Evolutionary conservation across 2,329 filamentous ascomycete species (phyloP), one percentile per base, ranked within the genome.

Genomic region (Fusarium keratoplasticum): DNA sequence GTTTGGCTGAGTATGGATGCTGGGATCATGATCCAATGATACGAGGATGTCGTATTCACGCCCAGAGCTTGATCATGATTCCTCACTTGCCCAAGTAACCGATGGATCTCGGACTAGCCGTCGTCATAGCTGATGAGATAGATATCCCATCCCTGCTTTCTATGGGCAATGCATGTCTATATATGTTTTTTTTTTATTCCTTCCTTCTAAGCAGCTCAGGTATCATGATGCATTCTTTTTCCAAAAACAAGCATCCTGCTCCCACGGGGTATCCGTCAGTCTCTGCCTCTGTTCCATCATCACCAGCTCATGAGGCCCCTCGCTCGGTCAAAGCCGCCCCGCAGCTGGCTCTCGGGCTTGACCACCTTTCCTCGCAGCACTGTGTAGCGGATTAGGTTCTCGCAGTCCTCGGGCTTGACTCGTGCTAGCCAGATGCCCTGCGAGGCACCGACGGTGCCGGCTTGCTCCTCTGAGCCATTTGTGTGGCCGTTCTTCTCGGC

Each of bases 361-460:
- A 98, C 91, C 29, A 98, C 91, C 86, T 98, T 98, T 27, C 96
- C 96, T 85, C 98, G 93, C 78, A 98, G 82, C 4, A 99, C 89
- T 0, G 96, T 98, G 81, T 93, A 98, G 80, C 91, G 89, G 50
- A 99, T 90, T 69, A 99, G 90, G 73, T 96, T 97, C 87, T 98
- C 95, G 79, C 95, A 97, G 80, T 98, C 95, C 84, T 97, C 93
- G 0, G 96, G 96, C 80, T 86, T 84, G 20, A 98, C 92, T 67
- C 96, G 87, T 22, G 94, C 96, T 54, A 98, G 87, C 96, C 96
- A 98, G 77, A 98, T 97, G 71, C 95, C 96, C 86, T 98, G 95
- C 54, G 90, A 91, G 1, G 95, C 95, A 64, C 92, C 92, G 5
- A 87, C 83, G 42, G 84, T 81, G 63, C 64, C 70, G 8, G 55